Base-by-base conservation (phyloP, 2,329 filamentous ascomycete genomes). In the Sclerotinia sclerotiorum region DNA sequence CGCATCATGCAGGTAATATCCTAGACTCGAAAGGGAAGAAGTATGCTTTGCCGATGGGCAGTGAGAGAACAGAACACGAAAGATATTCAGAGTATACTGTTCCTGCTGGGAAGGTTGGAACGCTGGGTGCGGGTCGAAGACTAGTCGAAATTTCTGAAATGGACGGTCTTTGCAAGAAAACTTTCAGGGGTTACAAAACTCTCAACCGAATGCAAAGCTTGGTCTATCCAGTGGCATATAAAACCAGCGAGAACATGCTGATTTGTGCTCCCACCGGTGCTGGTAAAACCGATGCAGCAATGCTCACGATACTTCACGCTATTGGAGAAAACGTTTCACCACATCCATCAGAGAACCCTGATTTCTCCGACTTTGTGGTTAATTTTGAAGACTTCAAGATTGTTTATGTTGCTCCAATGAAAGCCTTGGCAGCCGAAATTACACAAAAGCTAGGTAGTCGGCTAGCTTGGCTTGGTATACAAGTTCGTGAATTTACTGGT, bases 391-490 rank as follows among this genome's bases (percentile, higher is more conserved):
- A 97, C 74, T 97, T 98, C 85, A 98, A 99, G 80, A 94, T 99
- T 74, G 93, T 99, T 68, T 99, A 99, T 74, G 95, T 99, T 52
- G 95, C 96, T 1, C 96, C 95, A 0, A 99, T 99, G 96, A 99
- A 99, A 79, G 96, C 95, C 0, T 83, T 99, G 24, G 96, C 96
- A 5, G 95, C 96, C 10, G 95, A 99, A 80, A 91, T 99, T 52
- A 98, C 95, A 0, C 92, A 94, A 48, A 99, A 99, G 81, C 84
- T 99, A 3, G 91, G 93, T 58, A 97, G 93, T 78, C 89, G 94
- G 35, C 86, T 99, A 5, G 90, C 92, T 2, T 99, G 96, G 96
- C 86, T 99, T 7, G 94, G 94, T 10, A 88, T 99, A 74, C 89
- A 92, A 77, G 94, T 93, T 72, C 90, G 95, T 70, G 95, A 99